Conservation (phyloP, 345 rosid species). For the Passiflora organensis region DNA sequence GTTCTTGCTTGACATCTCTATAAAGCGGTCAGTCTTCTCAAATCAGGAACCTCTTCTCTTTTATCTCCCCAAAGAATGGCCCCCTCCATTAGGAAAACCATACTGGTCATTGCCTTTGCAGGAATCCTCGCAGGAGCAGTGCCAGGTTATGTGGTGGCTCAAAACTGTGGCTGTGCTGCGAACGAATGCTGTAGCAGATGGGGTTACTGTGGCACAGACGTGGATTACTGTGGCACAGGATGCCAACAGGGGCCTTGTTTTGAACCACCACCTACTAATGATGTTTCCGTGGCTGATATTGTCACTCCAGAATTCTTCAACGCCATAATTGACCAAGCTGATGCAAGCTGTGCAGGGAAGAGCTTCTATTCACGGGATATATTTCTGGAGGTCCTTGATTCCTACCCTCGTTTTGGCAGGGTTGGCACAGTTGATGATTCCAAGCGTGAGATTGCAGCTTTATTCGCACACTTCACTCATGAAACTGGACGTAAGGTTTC, state of each 20-base stretch:
- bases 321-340: conserved; percentile 11
- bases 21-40: too few relatives aligned
- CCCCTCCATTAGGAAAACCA: too few relatives aligned
- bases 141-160: neutral
- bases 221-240: neutral
- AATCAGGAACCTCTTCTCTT: too few relatives aligned
- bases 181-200: conserved; percentile 10
- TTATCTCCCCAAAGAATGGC: too few relatives aligned
- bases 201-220: conserved; percentile 1
- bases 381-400: conserved; percentile 13
- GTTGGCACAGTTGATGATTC: conserved; percentile 22
- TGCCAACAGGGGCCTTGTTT: conserved; percentile 11
- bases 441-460: conserved; percentile 44
- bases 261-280: neutral
- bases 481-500: conserved; percentile 43
- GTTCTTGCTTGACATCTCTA: too few relatives aligned
- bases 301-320: conserved; percentile 11
- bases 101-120: too few relatives aligned
- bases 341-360: conserved; percentile 36
- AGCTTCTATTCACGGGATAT: conserved; percentile 34
- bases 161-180: conserved; percentile 10
- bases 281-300: neutral
- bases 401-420: conserved; percentile 11
- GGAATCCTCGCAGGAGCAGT: too few relatives aligned
- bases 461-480: conserved; percentile 49